Base-by-base conservation (phyloP, 2,329 filamentous ascomycete species). In the Botryotinia narcissicola region DNA sequence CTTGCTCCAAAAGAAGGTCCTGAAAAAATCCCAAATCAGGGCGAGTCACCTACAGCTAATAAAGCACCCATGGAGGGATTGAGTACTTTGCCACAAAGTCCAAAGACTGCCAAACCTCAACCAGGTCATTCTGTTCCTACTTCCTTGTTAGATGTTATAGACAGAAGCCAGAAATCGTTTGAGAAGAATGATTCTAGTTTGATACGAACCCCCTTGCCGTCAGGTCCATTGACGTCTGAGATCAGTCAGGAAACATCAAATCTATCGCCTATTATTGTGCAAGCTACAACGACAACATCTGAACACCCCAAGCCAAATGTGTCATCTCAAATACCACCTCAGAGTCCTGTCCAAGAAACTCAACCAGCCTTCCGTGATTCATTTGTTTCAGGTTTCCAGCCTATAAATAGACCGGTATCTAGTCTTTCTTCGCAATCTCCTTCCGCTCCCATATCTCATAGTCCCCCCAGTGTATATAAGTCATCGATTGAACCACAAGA, bases 331-430 rank as follows among this genome's bases (percentile, higher is more conserved):
- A 18, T 18, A 25, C 10, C 9, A 42, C 10, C 66, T 7, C 66
- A 42, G 10, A 42, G 32, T 7, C 18, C 37, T 57, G n/a, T 29
- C 29, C 48, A 68, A 29, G 29, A 9, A 37, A 25, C n/a, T 68
- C 48, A 57, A 57, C 35, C 37, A 42, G 16, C 37, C 25, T 25
- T 32, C 2, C 35, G 35, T 20, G 66, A 68, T 42, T n/a, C 37
- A 18, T 68, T 32, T 10, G 54, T 68, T 22, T 16, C 66, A 6
- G 29, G 48, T 14, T 68, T 68, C 10, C 48, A 57, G 16, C 66
- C 66, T 42, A 68, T 68, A 40, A 68, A 68, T 57, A 37, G 66
- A 22, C 66, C 66, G 16, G 32, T 57, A 6, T 57, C 40, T 42
- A 35, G 25, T 14, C 7, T 18, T n/a, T 42, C n/a, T 57, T 16